Conservation (phyloP, 2,329 filamentous ascomycete species). For the Aspergillus sp. region DNA sequence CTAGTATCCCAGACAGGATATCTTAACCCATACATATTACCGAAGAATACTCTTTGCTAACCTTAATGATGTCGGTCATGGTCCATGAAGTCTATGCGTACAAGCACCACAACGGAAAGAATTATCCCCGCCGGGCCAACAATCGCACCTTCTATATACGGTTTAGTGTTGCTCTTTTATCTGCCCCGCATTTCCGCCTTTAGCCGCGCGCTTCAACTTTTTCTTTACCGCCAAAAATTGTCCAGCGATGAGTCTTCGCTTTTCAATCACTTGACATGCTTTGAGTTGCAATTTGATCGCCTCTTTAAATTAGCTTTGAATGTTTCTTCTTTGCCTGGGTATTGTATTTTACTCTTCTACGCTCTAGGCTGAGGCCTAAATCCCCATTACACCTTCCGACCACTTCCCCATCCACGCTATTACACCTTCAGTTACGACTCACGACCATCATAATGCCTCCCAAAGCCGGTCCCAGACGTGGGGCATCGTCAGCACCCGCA, state of each 20-base stretch:
- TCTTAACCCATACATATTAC: no score
- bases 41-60: no score
- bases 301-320: not conserved
- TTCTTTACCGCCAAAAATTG: constrained; percentile 11
- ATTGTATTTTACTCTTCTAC: not conserved
- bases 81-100: no score
- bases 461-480: constrained; percentile 30
- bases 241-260: not conserved
- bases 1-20: not conserved
- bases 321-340: not conserved
- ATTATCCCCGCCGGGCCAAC: not conserved
- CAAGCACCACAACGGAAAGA: not conserved
- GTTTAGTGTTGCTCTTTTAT: not conserved
- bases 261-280: not conserved
- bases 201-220: constrained; percentile 16
- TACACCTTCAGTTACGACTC: not conserved
- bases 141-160: not conserved
- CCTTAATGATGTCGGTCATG: no score
- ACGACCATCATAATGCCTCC: constrained; percentile 31
- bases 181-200: constrained; percentile 15
- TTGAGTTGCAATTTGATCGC: not conserved
- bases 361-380: not conserved
- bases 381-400: not conserved
- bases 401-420: not conserved
- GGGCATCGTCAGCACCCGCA: constrained; percentile 17